Evolutionary conservation across 192 early-diverging fungal genomes (phyloP).

Genomic region (Spizellomyces sp.): DNA sequence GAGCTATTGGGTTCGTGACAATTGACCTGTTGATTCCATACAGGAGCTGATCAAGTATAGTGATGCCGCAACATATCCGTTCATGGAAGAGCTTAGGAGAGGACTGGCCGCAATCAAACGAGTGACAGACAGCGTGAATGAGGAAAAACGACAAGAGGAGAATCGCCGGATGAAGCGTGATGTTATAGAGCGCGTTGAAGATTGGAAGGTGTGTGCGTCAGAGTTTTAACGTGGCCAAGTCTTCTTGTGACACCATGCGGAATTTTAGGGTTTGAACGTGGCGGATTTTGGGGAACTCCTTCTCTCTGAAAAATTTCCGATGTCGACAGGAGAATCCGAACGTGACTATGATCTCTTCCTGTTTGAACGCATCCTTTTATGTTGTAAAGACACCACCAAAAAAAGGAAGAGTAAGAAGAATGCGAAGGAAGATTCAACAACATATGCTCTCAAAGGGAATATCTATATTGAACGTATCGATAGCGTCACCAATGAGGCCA

Average conservation of each 20-base stretch:
- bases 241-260: too few species aligned
- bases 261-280: constrained; percentile 60
- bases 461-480: constrained; percentile 85
- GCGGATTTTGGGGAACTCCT: constrained; percentile 78
- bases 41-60: constrained; percentile 48
- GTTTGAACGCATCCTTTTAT: constrained; percentile 91
- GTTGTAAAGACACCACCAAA: constrained; percentile 80
- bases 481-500: constrained; percentile 65
- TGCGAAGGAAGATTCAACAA: constrained; percentile 16
- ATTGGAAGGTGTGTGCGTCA: constrained; percentile 69
- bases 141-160: constrained; percentile 85
- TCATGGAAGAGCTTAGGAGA: constrained; percentile 52
- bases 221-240: too few species aligned
- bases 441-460: constrained; percentile 71
- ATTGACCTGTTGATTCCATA: constrained; percentile 12
- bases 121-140: constrained; percentile 89
- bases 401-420: constrained; percentile 58
- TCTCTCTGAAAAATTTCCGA: constrained; percentile 84
- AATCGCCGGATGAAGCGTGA: constrained; percentile 81
- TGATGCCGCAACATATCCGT: constrained; percentile 37
- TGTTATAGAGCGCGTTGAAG: constrained; percentile 81
- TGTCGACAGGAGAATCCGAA: constrained; percentile 78
- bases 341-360: constrained; percentile 85
- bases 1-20: too few species aligned
- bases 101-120: constrained; percentile 83